Base-by-base conservation (phyloP, 768 basidiomycete species). In the Zangia roseola region DNA sequence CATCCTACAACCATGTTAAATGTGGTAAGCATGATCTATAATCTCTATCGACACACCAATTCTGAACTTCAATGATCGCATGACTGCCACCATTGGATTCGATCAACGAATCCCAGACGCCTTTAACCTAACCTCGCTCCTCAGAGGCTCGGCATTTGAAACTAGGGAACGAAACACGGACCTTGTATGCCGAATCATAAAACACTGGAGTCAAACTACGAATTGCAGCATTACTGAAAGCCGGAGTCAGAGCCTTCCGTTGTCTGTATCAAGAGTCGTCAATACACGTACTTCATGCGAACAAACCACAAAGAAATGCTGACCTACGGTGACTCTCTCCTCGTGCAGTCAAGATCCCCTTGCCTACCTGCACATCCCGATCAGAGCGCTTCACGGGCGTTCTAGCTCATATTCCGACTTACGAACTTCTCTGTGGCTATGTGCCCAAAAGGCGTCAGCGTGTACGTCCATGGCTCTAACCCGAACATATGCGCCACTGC, bases 401-500 rank as follows among this genome's bases (percentile, higher is more conserved):
- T n/a, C n/a, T n/a, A n/a, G n/a, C n/a, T n/a, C 16, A 36, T 6
- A 35, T 38, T 2, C 19, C 6, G 3, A 14, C 69, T 46, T 46
- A 71, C 71, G 14, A 67, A 0, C 4, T 39, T 43, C 48, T 63
- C 67, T 25, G 63, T 57, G 0, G 44, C 49, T 3, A 43, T 53
- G 60, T 41, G 43, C 30, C 10, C 55, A n/a, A 53, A 52, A 44
- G 54, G 67, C 17, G 57, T 63, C 9, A 52, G 47, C 12, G 59
- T 28, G 19, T 70, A 71, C 0, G 65, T 61, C 64, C 56, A 77
- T 0, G 80, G 76, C 43, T 83, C 82, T 46, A 64, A 71, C 0
- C 74, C 66, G 48, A 72, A 79, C 35, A 80, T 72, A 52, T 83
- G 79, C 0, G 73, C 68, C 17, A 78, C 62, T 0, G 82, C 80